phyloP scores from a whole-genome alignment of 495 filamentous ascomycete species.

The Annulohypoxylon stygium region DNA sequence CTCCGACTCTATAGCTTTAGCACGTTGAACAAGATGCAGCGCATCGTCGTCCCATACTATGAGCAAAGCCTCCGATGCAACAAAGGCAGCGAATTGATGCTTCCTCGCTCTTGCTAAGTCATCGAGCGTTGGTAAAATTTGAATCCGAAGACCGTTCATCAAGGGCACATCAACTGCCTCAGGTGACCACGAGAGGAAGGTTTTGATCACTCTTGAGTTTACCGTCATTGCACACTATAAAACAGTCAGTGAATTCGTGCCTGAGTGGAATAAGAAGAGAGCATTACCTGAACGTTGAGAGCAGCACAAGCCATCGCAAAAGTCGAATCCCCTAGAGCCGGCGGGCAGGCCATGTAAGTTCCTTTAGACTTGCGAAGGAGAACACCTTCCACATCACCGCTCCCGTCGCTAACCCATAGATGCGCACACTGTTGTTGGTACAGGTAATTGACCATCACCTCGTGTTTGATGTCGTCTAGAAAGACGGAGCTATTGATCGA shows the following conservation, averaged over 20 bases:
- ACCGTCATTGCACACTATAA: slow-evolving; percentile 81
- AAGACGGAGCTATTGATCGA: slow-evolving; percentile 68
- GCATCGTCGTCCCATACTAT: slow-evolving; percentile 85
- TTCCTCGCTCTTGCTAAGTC: slow-evolving; percentile 76
- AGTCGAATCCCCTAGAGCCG: slow-evolving; percentile 66
- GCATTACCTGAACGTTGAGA: slow-evolving; percentile 74
- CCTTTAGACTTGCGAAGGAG: slow-evolving; percentile 74
- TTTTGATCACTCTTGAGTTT: slow-evolving; percentile 80
- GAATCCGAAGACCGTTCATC: slow-evolving; percentile 78
- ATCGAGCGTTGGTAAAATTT: slow-evolving; percentile 77
- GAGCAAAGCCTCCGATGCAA: slow-evolving; percentile 74
- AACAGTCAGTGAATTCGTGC: slow-evolving; percentile 10
- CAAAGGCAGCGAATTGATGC: slow-evolving; percentile 81
- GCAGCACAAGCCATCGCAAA: slow-evolving; percentile 73
- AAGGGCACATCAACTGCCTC: slow-evolving; percentile 80
- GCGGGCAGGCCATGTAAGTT: slow-evolving; percentile 77
- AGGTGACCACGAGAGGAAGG: slow-evolving; percentile 77
- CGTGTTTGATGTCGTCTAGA: slow-evolving; percentile 82
- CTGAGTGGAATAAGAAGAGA: neutral
- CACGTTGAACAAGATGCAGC: slow-evolving; percentile 72
- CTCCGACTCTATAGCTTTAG: slow-evolving; percentile 76
- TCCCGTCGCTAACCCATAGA: slow-evolving; percentile 77
- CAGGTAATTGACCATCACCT: slow-evolving; percentile 86
- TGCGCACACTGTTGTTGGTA: slow-evolving; percentile 80
- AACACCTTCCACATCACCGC: slow-evolving; percentile 76